Evolutionary conservation across 305 asterid genomes (phyloP), one percentile per base, ranked within the genome.

Genomic region (Rubia tinctorum): DNA sequence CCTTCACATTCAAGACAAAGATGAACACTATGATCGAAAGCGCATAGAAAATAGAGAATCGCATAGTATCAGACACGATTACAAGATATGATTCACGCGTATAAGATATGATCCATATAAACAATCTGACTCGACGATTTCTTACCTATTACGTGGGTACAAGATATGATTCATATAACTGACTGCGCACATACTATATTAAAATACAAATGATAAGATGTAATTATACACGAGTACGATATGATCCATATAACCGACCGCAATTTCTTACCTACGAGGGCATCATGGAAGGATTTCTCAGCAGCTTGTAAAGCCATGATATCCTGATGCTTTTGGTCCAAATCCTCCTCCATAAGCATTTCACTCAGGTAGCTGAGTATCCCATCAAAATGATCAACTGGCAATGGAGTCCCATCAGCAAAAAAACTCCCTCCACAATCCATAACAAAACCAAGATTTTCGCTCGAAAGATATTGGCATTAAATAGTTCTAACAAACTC

Each of bases 341-440:
- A 68, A 73, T 88, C 92, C 44, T 82, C 92, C 68, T 93, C 95
- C 90, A 88, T 88, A 13, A 93, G 88, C 81, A 91, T 89, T 44
- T 86, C 84, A 73, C 64, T 81, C 71, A 93, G 82, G 83, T 79
- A 91, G 67, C 65, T 84, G 74, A 91, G 82, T 51, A 84, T 78
- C 6, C 71, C 82, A 77, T 80, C 84, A 69, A 77, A 80, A 71
- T 71, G 27, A 56, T 82, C 86, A 4, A 39, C 3, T 9, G 74
- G 79, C 71, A 74, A 61, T 23, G 74, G 55, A 69, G 6, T 7
- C 14, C 11, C 44, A 17, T 73, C 68, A 13, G 23, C 71, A 18
- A 55, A 55, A 55, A 55, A 55, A 7, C 25, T n/a, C 4, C 45
- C 44, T 1, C 44, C 44, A 63, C 12, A 40, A 47, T 65, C 69